Evolutionary conservation across 1,284 basidiomycete genomes (phyloP).

Genomic region (Farysia itapuensis): DNA sequence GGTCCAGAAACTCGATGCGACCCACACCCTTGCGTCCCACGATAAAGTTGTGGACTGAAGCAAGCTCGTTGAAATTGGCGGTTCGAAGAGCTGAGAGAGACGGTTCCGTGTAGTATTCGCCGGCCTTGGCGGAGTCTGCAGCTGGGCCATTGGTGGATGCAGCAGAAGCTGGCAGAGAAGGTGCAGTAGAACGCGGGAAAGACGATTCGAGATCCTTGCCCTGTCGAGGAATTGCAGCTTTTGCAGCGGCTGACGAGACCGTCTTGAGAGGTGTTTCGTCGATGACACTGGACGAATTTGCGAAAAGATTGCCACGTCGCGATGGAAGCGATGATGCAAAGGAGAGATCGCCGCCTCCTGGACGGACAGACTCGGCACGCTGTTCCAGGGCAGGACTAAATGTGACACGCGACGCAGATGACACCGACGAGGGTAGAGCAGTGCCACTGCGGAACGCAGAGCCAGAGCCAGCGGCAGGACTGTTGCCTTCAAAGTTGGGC

Average conservation of each 20-base stretch:
- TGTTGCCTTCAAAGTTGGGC: constrained; percentile 27
- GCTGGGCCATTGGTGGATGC: constrained; percentile 5
- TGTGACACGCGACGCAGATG: constrained; percentile 34
- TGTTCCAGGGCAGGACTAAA: constrained; percentile 52
- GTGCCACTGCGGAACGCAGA: constrained; percentile 37
- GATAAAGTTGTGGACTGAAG: constrained; percentile 70
- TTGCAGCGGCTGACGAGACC: constrained; percentile 26
- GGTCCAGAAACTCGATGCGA: constrained; percentile 81
- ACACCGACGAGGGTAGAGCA: constrained; percentile 24
- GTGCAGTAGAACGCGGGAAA: constrained; percentile 11
- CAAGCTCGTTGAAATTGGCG: constrained; percentile 65
- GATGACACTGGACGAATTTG: constrained; percentile 13
- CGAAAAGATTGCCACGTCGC: constrained; percentile 32
- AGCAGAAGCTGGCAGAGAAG: constrained; percentile 2
- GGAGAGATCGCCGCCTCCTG: constrained; percentile 38
- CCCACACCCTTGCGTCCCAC: constrained; percentile 90
- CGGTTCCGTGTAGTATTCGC: constrained; percentile 54
- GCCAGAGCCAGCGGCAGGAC: constrained; percentile 23
- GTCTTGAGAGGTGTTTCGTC: constrained; percentile 40
- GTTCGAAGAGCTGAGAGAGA: constrained; percentile 43
- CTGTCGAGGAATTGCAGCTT: constrained; percentile 26
- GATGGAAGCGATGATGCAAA: constrained; percentile 41
- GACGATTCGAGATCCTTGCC: constrained; percentile 37
- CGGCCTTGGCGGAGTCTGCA: constrained; percentile 21
- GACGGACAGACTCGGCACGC: constrained; percentile 33